phyloP scores from a whole-genome alignment of 208 protist species.

The Wallacemonas sp. region DNA sequence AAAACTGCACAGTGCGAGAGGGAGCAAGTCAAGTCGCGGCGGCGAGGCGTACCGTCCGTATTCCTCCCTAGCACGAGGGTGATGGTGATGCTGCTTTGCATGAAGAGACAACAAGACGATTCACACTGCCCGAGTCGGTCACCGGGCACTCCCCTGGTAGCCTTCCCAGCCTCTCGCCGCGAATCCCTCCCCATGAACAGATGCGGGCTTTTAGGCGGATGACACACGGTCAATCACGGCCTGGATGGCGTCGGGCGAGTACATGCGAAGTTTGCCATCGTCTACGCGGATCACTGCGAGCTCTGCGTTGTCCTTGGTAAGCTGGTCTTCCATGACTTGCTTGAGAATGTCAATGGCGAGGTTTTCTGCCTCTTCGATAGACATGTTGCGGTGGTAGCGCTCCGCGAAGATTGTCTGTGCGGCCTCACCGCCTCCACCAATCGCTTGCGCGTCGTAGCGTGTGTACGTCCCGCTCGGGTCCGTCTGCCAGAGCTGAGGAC shows the following conservation, averaged over 20 bases:
- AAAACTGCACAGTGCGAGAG: too few relatives aligned
- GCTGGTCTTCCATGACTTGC: slow-evolving; percentile 99
- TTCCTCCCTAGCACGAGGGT: too few relatives aligned
- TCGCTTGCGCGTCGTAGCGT: slow-evolving; percentile 97
- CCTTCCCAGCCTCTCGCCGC: too few relatives aligned
- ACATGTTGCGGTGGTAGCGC: slow-evolving; percentile 97
- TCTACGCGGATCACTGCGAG: slow-evolving; percentile 88
- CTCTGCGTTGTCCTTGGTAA: slow-evolving; percentile 97
- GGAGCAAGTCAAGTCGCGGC: too few relatives aligned
- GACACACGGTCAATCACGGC: slow-evolving; percentile 81
- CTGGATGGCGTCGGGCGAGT: slow-evolving; percentile 87
- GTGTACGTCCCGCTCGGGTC: slow-evolving; percentile 98
- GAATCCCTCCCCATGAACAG: too few relatives aligned
- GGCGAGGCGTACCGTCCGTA: too few relatives aligned
- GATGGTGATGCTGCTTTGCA: too few relatives aligned
- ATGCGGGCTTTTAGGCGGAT: not conserved
- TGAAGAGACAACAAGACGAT: too few relatives aligned
- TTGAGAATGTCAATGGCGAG: slow-evolving; percentile 97
- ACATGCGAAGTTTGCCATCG: slow-evolving; percentile 88
- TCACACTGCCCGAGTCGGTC: too few relatives aligned
- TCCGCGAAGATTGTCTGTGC: slow-evolving; percentile 98
- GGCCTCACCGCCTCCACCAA: slow-evolving; percentile 98
- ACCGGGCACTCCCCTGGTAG: too few relatives aligned
- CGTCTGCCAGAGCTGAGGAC: slow-evolving; percentile 96
- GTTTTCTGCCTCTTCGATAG: slow-evolving; percentile 95